Evolutionary conservation across 2,329 filamentous ascomycete genomes (phyloP), one percentile per base, ranked within the genome.

Genomic region (Neurospora crassa): DNA sequence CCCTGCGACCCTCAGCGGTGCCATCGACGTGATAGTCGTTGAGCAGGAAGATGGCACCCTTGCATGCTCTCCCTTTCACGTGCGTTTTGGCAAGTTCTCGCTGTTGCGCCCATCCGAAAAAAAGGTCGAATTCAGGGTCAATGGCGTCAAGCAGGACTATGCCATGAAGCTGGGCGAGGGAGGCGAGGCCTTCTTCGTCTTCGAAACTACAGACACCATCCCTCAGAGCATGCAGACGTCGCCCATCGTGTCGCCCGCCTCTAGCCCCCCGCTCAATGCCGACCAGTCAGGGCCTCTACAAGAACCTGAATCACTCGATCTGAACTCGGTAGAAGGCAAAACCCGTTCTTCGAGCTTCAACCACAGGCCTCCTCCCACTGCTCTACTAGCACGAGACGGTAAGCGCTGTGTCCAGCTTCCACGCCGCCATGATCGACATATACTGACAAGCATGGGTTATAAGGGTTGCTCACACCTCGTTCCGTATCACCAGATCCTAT

Each of bases 161-260:
- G 90, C 96, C 67, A 99, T 99, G 96, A 99, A 99, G 83, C 87
- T 99, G 24, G 96, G 96, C 67, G 96, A 99, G 80, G 96, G 93
- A 69, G 96, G 96, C 75, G 96, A 99, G 83, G 96, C 96, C 37
- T 99, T 99, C 83, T 99, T 99, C 81, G 94, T 99, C 74, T 98
- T 99, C 78, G 94, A 98, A 83, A 99, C 96, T 10, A 91, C 91
- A 70, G 93, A 95, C 76, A 91, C 89, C 77, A 96, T 99, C 72
- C 96, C 96, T n/a, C 91, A 92, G 80, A 93, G 92, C 71, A 84
- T 98, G 78, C 96, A 98, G 82, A 99, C 96, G 1, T 98, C 95
- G 68, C 96, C 96, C 42, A 85, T 98, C 69, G 92, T 96, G 69
- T 97, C 94, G 34, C 96, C 96, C 5, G 91, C 89, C n/a, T 88